Evolutionary conservation across 192 early-diverging fungal genomes (phyloP), one percentile per base, ranked within the genome.

Genomic region (Rhizophagus clarus): DNA sequence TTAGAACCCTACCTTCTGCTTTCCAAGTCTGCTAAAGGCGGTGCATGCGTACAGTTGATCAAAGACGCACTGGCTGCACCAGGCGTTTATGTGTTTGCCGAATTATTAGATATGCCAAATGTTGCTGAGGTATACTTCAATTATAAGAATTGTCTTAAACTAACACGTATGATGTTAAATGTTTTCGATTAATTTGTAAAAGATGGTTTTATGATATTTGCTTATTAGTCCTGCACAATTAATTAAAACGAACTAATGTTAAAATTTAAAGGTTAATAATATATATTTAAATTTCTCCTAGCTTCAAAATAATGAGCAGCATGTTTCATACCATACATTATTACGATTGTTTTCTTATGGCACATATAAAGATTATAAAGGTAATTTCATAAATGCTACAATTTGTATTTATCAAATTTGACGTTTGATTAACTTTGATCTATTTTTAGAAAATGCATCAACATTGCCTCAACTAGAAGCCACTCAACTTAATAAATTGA

Each of bases 311-410:
- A 81, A 84, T 37, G 88, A 89, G 42, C 88, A 93, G 45, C 83
- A 88, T 42, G 61, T 62, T 34, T 84, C 86, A 31, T 90, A 87
- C 79, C 85, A 84, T 40, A 83, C 82, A n/a, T 77, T 95, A 22
- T 86, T 97, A 56, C 74, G 90, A 61, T 78, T 95, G 22, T 97
- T 96, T 85, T 89, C 94, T n/a, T 97, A 90, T 83, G 95, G 95
- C 40, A 95, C 93, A 8, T 96, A 88, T 75, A 81, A 81, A 64
- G 94, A 95, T 77, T 97, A 94, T 77, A 85, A 88, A 87, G 88
- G 94, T 93, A 85, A 40, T 72, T 67, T 26, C 8, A 4, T 47
- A 68, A 29, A 66, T 2, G 9, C 28, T 29, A 78, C 28, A 24
- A 72, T 61, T 31, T 22, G 22, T 9, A 7, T 15, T 40, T 20